These are phyloP conservation scores for Alternaria burnsii DNA, from an alignment of 2,329 filamentous ascomycete species.

Conservation along the genomic window DNA sequence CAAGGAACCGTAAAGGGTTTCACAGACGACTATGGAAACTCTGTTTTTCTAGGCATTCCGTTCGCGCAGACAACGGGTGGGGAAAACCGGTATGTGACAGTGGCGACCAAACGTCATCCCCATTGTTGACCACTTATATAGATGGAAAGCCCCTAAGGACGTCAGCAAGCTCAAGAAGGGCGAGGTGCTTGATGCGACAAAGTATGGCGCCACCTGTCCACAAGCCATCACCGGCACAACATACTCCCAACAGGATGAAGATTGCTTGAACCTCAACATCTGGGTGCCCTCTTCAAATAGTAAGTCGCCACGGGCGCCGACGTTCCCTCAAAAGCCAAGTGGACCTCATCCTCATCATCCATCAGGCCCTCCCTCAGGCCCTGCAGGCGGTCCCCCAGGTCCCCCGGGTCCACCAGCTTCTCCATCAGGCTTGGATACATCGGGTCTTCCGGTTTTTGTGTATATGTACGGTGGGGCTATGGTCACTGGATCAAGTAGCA, in stretches of 20 bases:
- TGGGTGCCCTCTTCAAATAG: conserved; percentile 25
- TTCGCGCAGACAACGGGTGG: conserved; percentile 37
- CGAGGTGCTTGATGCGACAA: conserved; percentile 26
- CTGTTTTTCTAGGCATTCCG: conserved; percentile 35
- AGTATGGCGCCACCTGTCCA: conserved; percentile 36
- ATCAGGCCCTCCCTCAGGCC: not conserved
- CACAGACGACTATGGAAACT: conserved; percentile 28
- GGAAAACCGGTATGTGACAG: conserved; percentile 27
- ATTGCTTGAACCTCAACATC: conserved; percentile 53
- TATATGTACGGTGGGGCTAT: conserved; percentile 57
- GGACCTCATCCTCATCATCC: conserved; percentile 7
- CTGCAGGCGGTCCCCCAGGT: too few relatives aligned
- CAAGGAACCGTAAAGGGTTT: conserved; percentile 31
- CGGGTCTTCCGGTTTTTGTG: conserved; percentile 46
- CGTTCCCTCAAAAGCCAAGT: conserved; percentile 4
- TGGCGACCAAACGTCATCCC: not conserved
- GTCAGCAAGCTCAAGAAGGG: conserved; percentile 18
- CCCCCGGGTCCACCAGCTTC: not conserved
- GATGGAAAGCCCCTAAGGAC: conserved; percentile 31
- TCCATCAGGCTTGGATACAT: not conserved
- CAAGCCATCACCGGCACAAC: conserved; percentile 32
- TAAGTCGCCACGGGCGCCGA: conserved; percentile 7
- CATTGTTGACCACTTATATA: conserved; percentile 8
- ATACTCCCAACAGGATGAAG: conserved; percentile 36
- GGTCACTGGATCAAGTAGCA: conserved; percentile 53